Base-by-base conservation (phyloP, 2,329 filamentous ascomycete genomes). In the Rhynchosporium agropyri region DNA sequence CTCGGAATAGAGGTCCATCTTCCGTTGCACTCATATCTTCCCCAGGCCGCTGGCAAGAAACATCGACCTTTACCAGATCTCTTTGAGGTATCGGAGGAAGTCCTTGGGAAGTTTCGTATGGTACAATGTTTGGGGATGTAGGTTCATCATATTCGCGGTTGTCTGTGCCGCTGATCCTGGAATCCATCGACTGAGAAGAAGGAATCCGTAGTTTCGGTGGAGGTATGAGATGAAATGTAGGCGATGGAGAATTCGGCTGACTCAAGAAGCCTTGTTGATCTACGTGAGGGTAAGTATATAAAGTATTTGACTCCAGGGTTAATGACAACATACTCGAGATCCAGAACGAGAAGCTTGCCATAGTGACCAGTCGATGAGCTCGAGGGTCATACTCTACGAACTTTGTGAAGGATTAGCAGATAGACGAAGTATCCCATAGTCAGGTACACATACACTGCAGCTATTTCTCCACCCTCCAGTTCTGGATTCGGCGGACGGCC, bases 311-410 rank as follows among this genome's bases (percentile, higher is more conserved):
- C 61, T 70, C 75, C 26, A 13, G 6, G 15, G 5, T 15, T 31
- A n/a, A n/a, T 46, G 29, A 38, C 43, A 50, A 74, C 83, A 74
- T 82, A 88, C 90, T 94, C 70, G 94, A 85, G 63, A 98, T 92
- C 89, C 92, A 99, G 75, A 97, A 98, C 4, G 91, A 92, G 78
- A 99, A 98, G 74, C 88, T 93, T 13, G 91, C 93, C 60, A 99
- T 83, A 3, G 92, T 94, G 70, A 96, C 87, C 64, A 99, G 79
- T 67, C 89, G 86, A 77, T 99, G 95, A 40, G 92, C 92, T 69
- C 94, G 87, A 74, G 95, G 90, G 77, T 99, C 93, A 74, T 99
- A 99, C 77, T 99, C 95, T 70, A 98, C 89, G 77, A 99, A 97
- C 89, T 46, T 43, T 92, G 70, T 46, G 60, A 29, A 29, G 3